Evolutionary conservation across 495 filamentous ascomycete species (phyloP), one percentile per base, ranked within the genome.

Genomic region (Talaromyces thailandensis): DNA sequence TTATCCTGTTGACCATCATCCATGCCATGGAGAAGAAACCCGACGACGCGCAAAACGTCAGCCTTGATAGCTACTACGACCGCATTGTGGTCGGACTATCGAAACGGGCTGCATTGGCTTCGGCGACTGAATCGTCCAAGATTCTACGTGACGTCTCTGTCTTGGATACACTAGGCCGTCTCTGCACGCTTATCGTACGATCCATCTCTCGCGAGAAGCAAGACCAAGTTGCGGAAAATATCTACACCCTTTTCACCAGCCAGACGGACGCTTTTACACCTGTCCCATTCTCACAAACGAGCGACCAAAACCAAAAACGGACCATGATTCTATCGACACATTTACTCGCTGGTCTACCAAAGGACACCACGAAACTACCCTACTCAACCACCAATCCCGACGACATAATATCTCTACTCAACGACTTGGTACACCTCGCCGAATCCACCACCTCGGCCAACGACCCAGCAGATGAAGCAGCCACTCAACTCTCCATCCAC

Each of bases 1-100:
- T 83, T 12, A 80, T 91, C 26, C 75, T 91, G 6, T 73, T 85
- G 16, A 88, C 87, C 1, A 69, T 90, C 52, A 76, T 88, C 8
- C 88, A 86, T 68, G 82, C 87, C 4, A 79, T 91, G 72, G 80
- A 76, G 37, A 78, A 81, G 64, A 79, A 82, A 51, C 69, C 81
- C 55, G 73, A 84, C 64, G 69, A 73, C 23, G 29, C 29, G 11
- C 67, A 75, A 64, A 72, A 81, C 59, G 72, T 73, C 12, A 80
- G 82, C 63, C 68, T 84, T n/a, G 79, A 80, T 23, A 68, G 71
- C 3, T 88, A 88, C 63, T 86, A 84, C 62, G 74, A 85, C 24
- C 83, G 84, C 56, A 78, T 90, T 51, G 84, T 87, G 0, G 72
- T 84, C 18, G 70, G 70, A 24, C 69, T 86, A 12, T 78, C 78